Conservation (phyloP, 108 stramenopile species). For the Nitzschia sp. region DNA sequence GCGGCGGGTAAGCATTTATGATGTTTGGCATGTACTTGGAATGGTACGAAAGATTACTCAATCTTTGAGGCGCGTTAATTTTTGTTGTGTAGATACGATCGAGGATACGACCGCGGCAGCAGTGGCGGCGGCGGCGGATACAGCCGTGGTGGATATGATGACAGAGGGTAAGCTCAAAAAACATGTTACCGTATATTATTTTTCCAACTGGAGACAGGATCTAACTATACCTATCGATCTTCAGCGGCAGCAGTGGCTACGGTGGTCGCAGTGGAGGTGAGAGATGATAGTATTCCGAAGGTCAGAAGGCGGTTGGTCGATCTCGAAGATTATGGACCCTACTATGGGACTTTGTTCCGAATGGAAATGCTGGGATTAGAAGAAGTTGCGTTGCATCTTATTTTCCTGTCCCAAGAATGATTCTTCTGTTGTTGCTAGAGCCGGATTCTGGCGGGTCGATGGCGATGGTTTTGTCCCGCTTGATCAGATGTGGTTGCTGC, state of each 20-base stretch:
- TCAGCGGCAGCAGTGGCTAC: slow-evolving; percentile 26
- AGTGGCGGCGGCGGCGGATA: slow-evolving; percentile 22
- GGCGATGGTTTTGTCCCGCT: neutral
- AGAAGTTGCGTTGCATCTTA: neutral
- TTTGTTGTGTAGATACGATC: slow-evolving; percentile 1
- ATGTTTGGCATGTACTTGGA: too few species aligned
- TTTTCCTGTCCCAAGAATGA: neutral
- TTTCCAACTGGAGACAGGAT: too few species aligned
- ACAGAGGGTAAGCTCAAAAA: slow-evolving; percentile 18
- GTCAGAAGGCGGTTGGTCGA: neutral
- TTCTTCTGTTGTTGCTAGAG: neutral
- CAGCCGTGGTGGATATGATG: slow-evolving; percentile 24
- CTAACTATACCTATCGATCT: neutral
- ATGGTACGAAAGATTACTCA: too few species aligned
- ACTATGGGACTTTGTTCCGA: neutral
- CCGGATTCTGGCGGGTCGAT: neutral
- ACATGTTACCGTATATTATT: neutral
- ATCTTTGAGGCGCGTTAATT: neutral
- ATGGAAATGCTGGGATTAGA: neutral
- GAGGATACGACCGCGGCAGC: neutral
- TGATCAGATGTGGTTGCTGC: neutral
- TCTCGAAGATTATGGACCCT: neutral
- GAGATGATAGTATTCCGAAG: neutral
- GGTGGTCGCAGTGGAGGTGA: slow-evolving; percentile 27
- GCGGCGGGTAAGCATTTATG: slow-evolving; percentile 28